Evolutionary conservation across 1,284 basidiomycete genomes (phyloP), one percentile per base, ranked within the genome.

Genomic region (Leccinum pachyderme): DNA sequence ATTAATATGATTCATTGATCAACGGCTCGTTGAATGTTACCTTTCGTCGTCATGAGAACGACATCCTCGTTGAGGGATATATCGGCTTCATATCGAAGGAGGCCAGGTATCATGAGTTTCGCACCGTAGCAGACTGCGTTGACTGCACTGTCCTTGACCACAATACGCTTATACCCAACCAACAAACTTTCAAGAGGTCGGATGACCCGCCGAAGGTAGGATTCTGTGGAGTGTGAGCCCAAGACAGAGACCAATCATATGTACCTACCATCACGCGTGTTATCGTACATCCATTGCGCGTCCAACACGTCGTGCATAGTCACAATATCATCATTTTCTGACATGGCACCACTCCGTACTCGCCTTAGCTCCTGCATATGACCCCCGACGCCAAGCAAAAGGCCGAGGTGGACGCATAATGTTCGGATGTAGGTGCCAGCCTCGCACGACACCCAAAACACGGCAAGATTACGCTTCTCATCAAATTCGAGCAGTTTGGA

Each of bases 221-320:
- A 88, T 74, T 99, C 95, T 95, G 69, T 29, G 41, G 46, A 48
- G 25, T 24, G 48, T 72, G 29, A 64, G 52, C 15, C 5, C 3
- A 24, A 41, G 31, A 31, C 22, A 51, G 22, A 24, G 27, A 22
- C 28, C 3, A 25, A 39, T 7, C 8, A 44, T 12, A 18, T 3
- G 18, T 31, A 35, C 84, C 61, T 62, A 90, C 93, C 95, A 75
- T 99, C 97, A 49, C 96, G 83, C n/a, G 93, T 98, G 73, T 97
- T 98, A 75, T 99, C 97, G 73, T 97, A 99, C 68, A 91, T 76
- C 95, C 96, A 99, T 70, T 99, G 97, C 9, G 97, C 97, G 73
- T 99, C 97, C 74, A 99, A 77, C 32, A 99, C 95, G 72, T 99
- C 97, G 77, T 99, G 97, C 97, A 99, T 99, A 32, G 97, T 97